phyloP scores from a whole-genome alignment of 75 land plant genomes.

The Cunninghamia lanceolata region DNA sequence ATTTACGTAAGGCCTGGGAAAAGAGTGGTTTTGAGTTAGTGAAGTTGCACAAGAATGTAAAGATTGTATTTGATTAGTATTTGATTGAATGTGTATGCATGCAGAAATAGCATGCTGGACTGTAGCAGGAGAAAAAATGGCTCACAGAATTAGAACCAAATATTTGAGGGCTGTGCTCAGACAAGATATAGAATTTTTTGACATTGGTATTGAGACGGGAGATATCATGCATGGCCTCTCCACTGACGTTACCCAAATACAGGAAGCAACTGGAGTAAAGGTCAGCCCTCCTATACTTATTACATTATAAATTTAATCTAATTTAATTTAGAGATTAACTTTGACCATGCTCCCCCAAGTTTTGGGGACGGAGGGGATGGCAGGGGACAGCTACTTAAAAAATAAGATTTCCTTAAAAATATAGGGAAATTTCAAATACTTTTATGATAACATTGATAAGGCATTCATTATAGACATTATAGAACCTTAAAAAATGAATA shows the following conservation, averaged over 20 bases:
- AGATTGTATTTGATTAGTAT: neutral
- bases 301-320: too few species aligned
- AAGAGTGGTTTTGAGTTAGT: neutral
- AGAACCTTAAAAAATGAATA: too few species aligned
- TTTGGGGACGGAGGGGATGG: too few species aligned
- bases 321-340: too few species aligned
- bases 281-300: slow-evolving; percentile 6
- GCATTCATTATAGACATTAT: too few species aligned
- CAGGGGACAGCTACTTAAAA: too few species aligned
- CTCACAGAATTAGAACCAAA: slow-evolving; percentile 35
- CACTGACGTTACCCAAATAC: slow-evolving; percentile 51
- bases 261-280: slow-evolving; percentile 62
- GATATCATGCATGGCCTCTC: slow-evolving; percentile 55
- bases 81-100: neutral
- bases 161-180: slow-evolving; percentile 47
- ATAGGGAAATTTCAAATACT: too few species aligned
- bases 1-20: slow-evolving; percentile 29
- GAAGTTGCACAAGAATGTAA: neutral
- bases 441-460: too few species aligned
- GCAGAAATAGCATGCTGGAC: slow-evolving; percentile 65
- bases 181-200: slow-evolving; percentile 58
- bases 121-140: slow-evolving; percentile 44
- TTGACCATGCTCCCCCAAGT: too few species aligned
- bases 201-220: slow-evolving; percentile 45
- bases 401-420: too few species aligned